Percentiles rank a stretch among this genome's conserved stretches.
These are phyloP conservation scores for Colletotrichum tropicicola DNA, from an alignment of 2,329 filamentous ascomycete genomes.

Conservation along the genomic window DNA sequence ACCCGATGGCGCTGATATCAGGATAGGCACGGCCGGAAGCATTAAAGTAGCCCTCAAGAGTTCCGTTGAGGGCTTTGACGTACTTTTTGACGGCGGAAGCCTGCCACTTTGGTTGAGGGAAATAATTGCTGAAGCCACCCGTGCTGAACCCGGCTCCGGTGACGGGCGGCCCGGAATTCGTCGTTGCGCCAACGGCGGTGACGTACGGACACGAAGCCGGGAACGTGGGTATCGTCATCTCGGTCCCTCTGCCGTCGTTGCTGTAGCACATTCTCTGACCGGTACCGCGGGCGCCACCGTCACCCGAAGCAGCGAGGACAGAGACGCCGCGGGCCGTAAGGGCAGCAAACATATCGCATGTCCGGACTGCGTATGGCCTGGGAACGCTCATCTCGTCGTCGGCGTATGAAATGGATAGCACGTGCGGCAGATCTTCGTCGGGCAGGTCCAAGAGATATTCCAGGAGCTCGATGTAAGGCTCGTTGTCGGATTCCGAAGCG, in stretches of 20 bases:
- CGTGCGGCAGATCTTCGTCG: conserved; percentile 59
- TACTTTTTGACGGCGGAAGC: conserved; percentile 49
- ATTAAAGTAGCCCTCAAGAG: conserved; percentile 56
- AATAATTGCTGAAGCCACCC: conserved; percentile 64
- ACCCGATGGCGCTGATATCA: conserved; percentile 64
- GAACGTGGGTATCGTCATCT: conserved; percentile 68
- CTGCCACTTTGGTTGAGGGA: conserved; percentile 56
- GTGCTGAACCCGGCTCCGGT: conserved; percentile 54
- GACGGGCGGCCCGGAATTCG: conserved; percentile 45
- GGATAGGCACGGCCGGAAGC: conserved; percentile 56
- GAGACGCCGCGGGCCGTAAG: conserved; percentile 62
- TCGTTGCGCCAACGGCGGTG: conserved; percentile 71
- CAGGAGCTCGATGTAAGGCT: conserved; percentile 66
- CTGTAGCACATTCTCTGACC: conserved; percentile 61
- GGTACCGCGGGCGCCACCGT: conserved; percentile 55
- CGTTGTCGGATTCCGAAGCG: conserved; percentile 51
- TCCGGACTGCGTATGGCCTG: conserved; percentile 56
- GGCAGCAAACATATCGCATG: conserved; percentile 63
- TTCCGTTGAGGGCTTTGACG: conserved; percentile 46
- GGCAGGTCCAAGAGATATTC: conserved; percentile 56
- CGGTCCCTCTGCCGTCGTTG: conserved; percentile 66
- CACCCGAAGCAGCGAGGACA: conserved; percentile 60
- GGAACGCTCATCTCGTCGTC: conserved; percentile 67
- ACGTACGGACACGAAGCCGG: conserved; percentile 75
- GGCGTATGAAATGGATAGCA: conserved; percentile 66